Base-by-base conservation (phyloP, 352 stramenopile species). In the Sclerospora graminicola region DNA sequence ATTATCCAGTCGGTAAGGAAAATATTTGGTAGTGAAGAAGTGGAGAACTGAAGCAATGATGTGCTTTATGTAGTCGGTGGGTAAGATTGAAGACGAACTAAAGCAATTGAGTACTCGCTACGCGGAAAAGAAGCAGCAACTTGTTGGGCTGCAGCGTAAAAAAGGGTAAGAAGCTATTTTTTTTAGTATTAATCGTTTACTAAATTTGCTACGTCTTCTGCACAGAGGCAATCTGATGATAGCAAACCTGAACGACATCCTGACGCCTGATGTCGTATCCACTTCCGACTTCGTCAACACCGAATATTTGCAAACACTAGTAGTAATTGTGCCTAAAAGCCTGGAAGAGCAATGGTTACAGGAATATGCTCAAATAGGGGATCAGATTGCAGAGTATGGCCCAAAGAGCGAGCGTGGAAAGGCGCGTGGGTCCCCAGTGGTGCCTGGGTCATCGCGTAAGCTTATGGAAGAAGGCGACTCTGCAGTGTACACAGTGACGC, bases 31-130 rank as follows among this genome's bases (percentile, higher is more conserved):
- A n/a, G 40, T 0, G 0, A 37, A n/a, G 8, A 28, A 29, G 20
- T 37, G n/a, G 8, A 34, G 19, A n/a, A n/a, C n/a, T n/a, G n/a
- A n/a, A n/a, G n/a, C n/a, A n/a, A n/a, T n/a, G n/a, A n/a, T n/a
- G n/a, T n/a, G 30, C 52, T 15, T n/a, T 42, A 2, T 27, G 13
- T 28, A 92, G 81, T 90, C 81, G 21, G 73, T 90, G 18, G 80
- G 84, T 4, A 97, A 97, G 45, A 96, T 98, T 48, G 94, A 98
- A 62, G 96, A 98, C 21, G 95, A 98, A 50, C 66, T 98, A 15
- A 97, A 98, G 63, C 89, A 97, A 49, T 51, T 98, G 16, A 84
- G 83, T 29, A 84, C 65, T 15, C 87, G 83, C 18, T 98, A 96
- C 69, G 74, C 80, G 16, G 95, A 98, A 45, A 98, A 98, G 66